These are phyloP conservation scores for Vanderwaltozyma tropicalis DNA, from an alignment of 805 yeast genomes.

Conservation along the genomic window DNA sequence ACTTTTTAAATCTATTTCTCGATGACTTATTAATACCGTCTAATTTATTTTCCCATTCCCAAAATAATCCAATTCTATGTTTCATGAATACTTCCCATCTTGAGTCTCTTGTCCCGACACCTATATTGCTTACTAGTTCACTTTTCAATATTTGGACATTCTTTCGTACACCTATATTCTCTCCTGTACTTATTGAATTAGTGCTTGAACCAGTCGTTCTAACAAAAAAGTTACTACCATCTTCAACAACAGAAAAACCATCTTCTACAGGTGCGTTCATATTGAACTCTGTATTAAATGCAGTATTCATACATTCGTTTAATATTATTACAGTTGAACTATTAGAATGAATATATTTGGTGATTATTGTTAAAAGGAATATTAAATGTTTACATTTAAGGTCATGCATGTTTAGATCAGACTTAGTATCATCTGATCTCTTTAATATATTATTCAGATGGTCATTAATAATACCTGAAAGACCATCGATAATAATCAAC, in stretches of 20 bases:
- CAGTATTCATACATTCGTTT: slow-evolving; percentile 26
- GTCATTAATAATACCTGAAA: slow-evolving; percentile 22
- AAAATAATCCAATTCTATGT: slow-evolving; percentile 20
- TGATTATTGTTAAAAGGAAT: slow-evolving; percentile 18
- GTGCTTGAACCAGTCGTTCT: slow-evolving; percentile 4
- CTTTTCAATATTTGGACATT: slow-evolving; percentile 24
- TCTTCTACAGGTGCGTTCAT: slow-evolving; percentile 6
- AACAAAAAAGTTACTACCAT: slow-evolving; percentile 16
- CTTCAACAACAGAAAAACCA: slow-evolving; percentile 10
- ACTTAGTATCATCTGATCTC: slow-evolving; percentile 1
- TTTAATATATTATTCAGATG: slow-evolving; percentile 9
- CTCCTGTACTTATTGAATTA: neutral
- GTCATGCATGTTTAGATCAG: slow-evolving; percentile 15
- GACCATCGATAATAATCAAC: slow-evolving; percentile 24
- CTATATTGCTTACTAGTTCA: slow-evolving; percentile 23
- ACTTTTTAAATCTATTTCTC: slow-evolving; percentile 1
- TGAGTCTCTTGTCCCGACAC: slow-evolving; percentile 22
- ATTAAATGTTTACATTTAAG: slow-evolving; percentile 21
- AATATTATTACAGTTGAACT: slow-evolving; percentile 18
- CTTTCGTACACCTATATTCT: slow-evolving; percentile 2
- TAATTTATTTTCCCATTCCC: slow-evolving; percentile 19
- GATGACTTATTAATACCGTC: neutral
- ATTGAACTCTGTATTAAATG: slow-evolving; percentile 8
- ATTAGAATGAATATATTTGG: slow-evolving; percentile 18
- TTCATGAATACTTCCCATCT: slow-evolving; percentile 24